Evolutionary conservation across 2,329 filamentous ascomycete genomes (phyloP), one percentile per base, ranked within the genome.

Genomic region (Trichoderma hamatum): DNA sequence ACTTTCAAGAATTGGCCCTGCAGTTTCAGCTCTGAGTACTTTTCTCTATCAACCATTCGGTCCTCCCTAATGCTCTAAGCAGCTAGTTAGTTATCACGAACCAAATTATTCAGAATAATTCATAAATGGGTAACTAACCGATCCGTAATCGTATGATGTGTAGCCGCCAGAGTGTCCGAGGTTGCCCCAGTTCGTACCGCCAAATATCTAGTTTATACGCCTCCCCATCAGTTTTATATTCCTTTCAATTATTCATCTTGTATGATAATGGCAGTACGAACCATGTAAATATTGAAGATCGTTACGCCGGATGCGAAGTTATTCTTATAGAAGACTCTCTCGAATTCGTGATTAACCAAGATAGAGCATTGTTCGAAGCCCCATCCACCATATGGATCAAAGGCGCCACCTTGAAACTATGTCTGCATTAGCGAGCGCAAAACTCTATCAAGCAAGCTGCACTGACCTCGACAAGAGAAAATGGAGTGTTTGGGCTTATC

Each of bases 141-240:
- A 81, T 9, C 81, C 84, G 62, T 87, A 88, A 70, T 88, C 85
- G 59, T 87, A 86, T 0, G 84, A 85, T 0, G 86, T 89, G 70
- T 89, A 89, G 3, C 85, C 88, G 13, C 88, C 89, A 11, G 89
- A 84, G 72, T 93, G 88, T 0, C 92, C 90, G 5, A 93, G 78
- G 71, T 93, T 94, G 0, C 92, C 92, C 92, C 92, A 95, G 76
- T 95, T 96, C 0, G 92, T 94, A 6, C 92, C 92, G 16, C 92
- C 92, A 72, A 85, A 92, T 0, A 86, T 89, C 86, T 87, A 39
- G 2, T 30, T 49, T 19, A 34, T 28, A n/a, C 11, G 7, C 1
- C 46, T 26, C 16, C 16, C 56, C 51, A 65, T 30, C n/a, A 32
- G 9, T 7, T 19, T 39, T 6, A 19, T 3, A 21, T 21, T 24